Evolutionary conservation across 2,329 filamentous ascomycete genomes (phyloP).

Genomic region (Colletotrichum sp.): DNA sequence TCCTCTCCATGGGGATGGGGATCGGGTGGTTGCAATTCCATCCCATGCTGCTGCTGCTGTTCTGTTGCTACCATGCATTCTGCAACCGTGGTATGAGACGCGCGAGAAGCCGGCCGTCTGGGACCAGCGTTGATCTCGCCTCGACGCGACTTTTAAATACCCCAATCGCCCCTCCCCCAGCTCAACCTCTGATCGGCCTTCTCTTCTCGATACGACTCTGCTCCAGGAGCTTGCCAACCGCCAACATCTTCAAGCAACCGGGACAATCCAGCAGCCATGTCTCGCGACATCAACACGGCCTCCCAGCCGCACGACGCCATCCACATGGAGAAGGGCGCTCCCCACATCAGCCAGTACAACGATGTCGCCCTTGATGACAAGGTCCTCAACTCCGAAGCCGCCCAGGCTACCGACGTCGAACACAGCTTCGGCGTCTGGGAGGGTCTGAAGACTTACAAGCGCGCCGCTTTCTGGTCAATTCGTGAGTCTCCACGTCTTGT

Average conservation of each 20-base stretch:
- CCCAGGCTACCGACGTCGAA: conserved; percentile 39
- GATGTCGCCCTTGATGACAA: conserved; percentile 40
- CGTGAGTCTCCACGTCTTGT: conserved; percentile 27
- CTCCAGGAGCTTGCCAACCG: conserved; percentile 6
- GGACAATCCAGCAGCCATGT: not conserved
- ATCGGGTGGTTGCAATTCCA: not conserved
- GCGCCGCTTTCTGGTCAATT: conserved; percentile 44
- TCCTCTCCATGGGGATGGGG: not conserved
- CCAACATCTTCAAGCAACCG: not conserved
- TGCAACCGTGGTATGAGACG: conserved; percentile 4
- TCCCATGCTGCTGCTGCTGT: not conserved
- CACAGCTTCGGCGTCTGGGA: conserved; percentile 38
- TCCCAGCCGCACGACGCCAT: conserved; percentile 21
- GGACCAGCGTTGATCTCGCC: not conserved
- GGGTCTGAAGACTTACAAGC: conserved; percentile 43
- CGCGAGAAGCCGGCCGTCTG: not conserved
- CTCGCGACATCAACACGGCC: conserved; percentile 10
- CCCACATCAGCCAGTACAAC: conserved; percentile 33
- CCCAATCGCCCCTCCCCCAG: not conserved
- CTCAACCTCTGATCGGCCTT: not conserved
- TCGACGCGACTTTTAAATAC: conserved; percentile 11
- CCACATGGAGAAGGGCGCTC: conserved; percentile 33
- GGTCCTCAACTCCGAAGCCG: conserved; percentile 39
- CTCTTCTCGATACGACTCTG: conserved; percentile 1
- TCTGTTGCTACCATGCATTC: not conserved